A percentile compares a stretch with the other conserved stretches of the same genome.
Conservation (phyloP, 192 early-diverging fungal species). For the Piromyces finnis region DNA sequence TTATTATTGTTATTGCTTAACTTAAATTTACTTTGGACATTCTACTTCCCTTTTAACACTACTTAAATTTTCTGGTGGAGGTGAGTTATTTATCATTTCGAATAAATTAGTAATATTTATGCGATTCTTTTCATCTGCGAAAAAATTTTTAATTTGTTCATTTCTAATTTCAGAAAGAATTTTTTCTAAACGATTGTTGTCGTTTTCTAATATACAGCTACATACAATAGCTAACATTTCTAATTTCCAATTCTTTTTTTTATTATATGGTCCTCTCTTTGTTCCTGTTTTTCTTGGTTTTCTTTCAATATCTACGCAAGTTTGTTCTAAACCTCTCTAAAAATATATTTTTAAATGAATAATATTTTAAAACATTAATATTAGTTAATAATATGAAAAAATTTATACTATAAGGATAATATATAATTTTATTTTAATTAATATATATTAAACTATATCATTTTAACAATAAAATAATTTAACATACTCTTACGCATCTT, state of each 20-base stretch:
- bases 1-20: too few relatives aligned
- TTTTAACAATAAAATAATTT: too few relatives aligned
- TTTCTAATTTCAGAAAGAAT: background rate
- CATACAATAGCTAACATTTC: background rate
- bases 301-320: slow-evolving; percentile 58
- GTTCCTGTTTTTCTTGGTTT: slow-evolving; percentile 70
- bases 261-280: slow-evolving; percentile 70
- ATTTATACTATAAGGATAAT: too few relatives aligned
- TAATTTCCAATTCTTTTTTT: slow-evolving; percentile 9
- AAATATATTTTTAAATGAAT: too few relatives aligned
- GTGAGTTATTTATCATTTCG: background rate
- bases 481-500: too few relatives aligned
- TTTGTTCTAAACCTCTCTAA: slow-evolving; percentile 40
- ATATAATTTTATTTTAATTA: too few relatives aligned
- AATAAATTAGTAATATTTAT: background rate
- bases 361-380: too few relatives aligned
- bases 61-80: too few relatives aligned
- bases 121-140: background rate
- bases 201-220: background rate
- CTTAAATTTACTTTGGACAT: background rate
- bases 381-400: too few relatives aligned
- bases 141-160: background rate
- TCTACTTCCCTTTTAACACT: background rate
- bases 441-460: too few relatives aligned
- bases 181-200: background rate